Conservation (phyloP, 2,329 filamentous ascomycete species). For the Coniochaeta hoffmannii region DNA sequence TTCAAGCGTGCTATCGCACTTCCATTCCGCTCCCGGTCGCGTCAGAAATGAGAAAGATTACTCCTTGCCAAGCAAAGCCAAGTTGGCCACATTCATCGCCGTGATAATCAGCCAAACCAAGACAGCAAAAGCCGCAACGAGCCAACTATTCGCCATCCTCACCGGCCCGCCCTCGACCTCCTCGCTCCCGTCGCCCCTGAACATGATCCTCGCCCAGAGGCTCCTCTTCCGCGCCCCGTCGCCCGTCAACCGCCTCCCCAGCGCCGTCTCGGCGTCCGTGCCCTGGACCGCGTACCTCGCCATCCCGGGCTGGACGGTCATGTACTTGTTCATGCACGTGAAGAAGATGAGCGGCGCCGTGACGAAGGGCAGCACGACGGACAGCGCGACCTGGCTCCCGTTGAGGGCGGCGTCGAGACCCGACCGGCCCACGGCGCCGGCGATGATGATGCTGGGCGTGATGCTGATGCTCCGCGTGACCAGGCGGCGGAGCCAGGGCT, state of each 20-base stretch:
- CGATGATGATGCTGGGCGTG: constrained; percentile 75
- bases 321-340: constrained; percentile 70
- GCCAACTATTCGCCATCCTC: constrained; percentile 68
- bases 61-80: constrained; percentile 55
- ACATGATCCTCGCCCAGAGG: background rate
- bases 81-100: constrained; percentile 70
- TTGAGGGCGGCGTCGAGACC: constrained; percentile 68
- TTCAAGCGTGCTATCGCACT: too few relatives aligned
- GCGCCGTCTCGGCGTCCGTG: constrained; percentile 51
- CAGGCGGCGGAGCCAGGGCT: constrained; percentile 72
- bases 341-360: constrained; percentile 79
- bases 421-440: constrained; percentile 64
- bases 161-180: constrained; percentile 18
- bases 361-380: constrained; percentile 75
- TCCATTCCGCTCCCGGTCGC: too few relatives aligned
- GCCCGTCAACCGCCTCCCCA: constrained; percentile 16
- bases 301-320: constrained; percentile 56
- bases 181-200: background rate
- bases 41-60: too few relatives aligned
- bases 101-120: constrained; percentile 57
- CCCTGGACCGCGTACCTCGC: constrained; percentile 23
- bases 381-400: constrained; percentile 70
- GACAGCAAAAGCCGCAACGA: constrained; percentile 42
- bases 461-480: constrained; percentile 75
- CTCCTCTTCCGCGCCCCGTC: background rate